These are phyloP conservation scores for Penicillium frequentans DNA, from an alignment of 2,329 filamentous ascomycete species.

Conservation along the genomic window DNA sequence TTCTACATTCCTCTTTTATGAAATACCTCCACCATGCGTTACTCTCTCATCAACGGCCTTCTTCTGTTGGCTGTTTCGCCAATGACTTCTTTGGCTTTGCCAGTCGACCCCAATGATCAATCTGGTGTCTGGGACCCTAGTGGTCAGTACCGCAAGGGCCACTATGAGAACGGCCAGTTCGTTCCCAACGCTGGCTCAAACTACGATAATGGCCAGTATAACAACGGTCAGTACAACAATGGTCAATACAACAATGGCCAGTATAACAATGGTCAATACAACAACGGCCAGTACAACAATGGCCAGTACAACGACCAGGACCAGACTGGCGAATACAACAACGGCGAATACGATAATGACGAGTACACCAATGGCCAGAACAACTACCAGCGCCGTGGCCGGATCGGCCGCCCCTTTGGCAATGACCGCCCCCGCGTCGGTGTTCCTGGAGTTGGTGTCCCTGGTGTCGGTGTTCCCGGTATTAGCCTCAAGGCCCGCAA, in stretches of 20 bases:
- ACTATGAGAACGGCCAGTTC: slow-evolving; percentile 20
- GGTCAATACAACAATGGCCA: slow-evolving; percentile 10
- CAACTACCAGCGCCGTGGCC: slow-evolving; percentile 10
- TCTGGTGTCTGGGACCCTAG: slow-evolving; percentile 21
- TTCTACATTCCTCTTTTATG: not conserved
- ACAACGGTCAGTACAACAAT: slow-evolving; percentile 8
- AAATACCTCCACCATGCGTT: slow-evolving; percentile 17
- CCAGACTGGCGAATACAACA: slow-evolving; percentile 4
- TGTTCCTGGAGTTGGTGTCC: slow-evolving; percentile 5
- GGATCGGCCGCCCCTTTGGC: slow-evolving; percentile 2
- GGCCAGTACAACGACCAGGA: slow-evolving; percentile 4
- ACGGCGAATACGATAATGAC: slow-evolving; percentile 1
- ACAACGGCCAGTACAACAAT: slow-evolving; percentile 7
- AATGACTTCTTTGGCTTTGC: slow-evolving; percentile 18
- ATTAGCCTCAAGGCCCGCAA: slow-evolving; percentile 8
- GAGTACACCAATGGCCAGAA: slow-evolving; percentile 7
- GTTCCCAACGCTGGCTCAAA: slow-evolving; percentile 16
- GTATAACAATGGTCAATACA: slow-evolving; percentile 4
- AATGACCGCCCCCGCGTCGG: not conserved
- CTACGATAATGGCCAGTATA: slow-evolving; percentile 2
- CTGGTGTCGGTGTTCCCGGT: slow-evolving; percentile 2
- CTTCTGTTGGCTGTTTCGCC: slow-evolving; percentile 23
- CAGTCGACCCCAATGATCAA: slow-evolving; percentile 22
- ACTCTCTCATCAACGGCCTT: slow-evolving; percentile 19
- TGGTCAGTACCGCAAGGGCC: slow-evolving; percentile 22